Evolutionary conservation across 805 yeast genomes (phyloP).

Genomic region (Nakazawaea ernobii): DNA sequence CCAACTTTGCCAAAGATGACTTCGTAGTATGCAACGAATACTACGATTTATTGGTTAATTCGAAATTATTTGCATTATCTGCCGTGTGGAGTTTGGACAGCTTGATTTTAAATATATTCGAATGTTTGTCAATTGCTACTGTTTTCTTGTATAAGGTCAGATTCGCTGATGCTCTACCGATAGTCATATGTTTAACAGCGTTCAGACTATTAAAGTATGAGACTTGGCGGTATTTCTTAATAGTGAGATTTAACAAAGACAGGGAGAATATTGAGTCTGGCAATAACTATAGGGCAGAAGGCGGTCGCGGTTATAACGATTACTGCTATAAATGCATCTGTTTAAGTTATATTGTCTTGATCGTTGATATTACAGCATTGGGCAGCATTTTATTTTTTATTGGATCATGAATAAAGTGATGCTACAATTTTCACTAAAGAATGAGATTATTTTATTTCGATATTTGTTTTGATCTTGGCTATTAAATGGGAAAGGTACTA

Average conservation of each 20-base stretch:
- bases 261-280: not conserved
- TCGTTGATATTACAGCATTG: no score
- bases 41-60: not conserved
- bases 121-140: not conserved
- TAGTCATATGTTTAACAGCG: not conserved
- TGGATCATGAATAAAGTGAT: no score
- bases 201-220: not conserved
- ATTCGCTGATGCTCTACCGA: not conserved
- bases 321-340: no score
- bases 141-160: not conserved
- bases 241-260: not conserved
- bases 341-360: no score
- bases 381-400: no score
- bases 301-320: no score
- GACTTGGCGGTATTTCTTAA: not conserved
- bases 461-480: no score
- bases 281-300: not conserved
- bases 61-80: not conserved
- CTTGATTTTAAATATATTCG: not conserved
- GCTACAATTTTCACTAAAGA: no score
- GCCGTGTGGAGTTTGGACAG: conserved; percentile 2
- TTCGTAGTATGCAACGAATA: not conserved
- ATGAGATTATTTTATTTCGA: no score
- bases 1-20: not conserved
- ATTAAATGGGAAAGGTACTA: no score